phyloP scores from a whole-genome alignment of 306 rosid species.

The Rubus idaeus region DNA sequence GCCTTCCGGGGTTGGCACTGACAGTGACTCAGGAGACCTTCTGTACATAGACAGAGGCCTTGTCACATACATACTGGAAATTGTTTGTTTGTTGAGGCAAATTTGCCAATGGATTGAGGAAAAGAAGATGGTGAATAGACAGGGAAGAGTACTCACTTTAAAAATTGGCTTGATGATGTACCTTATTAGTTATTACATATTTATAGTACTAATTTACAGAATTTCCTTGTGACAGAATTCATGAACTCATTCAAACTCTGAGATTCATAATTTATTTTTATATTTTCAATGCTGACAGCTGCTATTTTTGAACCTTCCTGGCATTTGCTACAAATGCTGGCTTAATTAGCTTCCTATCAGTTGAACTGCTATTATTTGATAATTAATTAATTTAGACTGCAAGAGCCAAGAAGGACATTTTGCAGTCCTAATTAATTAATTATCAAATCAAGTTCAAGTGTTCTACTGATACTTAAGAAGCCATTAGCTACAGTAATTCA shows the following conservation, averaged over 20 bases:
- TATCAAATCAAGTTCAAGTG: not conserved
- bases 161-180: not conserved
- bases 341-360: too few species aligned
- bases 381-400: too few species aligned
- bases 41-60: constrained; percentile 55
- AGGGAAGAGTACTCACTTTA: not conserved
- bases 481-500: not conserved
- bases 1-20: constrained; percentile 48
- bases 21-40: constrained; percentile 31
- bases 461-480: not conserved
- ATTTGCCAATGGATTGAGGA: not conserved
- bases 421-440: too few species aligned
- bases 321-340: too few species aligned
- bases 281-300: not conserved
- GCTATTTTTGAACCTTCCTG: too few species aligned
- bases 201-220: not conserved
- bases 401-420: too few species aligned
- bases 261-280: not conserved
- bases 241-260: not conserved
- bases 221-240: not conserved
- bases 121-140: not conserved
- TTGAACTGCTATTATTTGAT: too few species aligned
- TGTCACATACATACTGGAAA: constrained; percentile 51
- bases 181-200: not conserved
- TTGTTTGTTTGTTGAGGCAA: not conserved